Percentiles rank a stretch among this genome's conserved stretches.
phyloP scores from a whole-genome alignment of 169 alveolate species.

The Cytauxzoon felis region DNA sequence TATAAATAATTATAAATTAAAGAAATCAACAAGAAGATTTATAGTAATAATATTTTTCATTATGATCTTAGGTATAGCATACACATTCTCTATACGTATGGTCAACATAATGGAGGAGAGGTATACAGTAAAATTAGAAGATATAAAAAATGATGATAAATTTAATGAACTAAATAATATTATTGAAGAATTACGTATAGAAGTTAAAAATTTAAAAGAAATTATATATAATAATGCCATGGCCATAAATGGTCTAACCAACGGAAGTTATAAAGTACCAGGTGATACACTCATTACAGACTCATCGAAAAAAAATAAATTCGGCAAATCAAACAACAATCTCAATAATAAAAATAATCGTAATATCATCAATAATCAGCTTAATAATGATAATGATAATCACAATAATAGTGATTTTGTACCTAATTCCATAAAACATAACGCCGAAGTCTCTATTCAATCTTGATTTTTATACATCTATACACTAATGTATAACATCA shows the following conservation, averaged over 20 bases:
- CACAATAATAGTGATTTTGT: slow-evolving; percentile 1
- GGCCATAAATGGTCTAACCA: slow-evolving; percentile 52
- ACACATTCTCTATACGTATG: neutral
- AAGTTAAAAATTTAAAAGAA: slow-evolving; percentile 45
- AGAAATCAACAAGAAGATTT: neutral
- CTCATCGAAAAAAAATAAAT: slow-evolving; percentile 29
- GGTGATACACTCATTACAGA: slow-evolving; percentile 49
- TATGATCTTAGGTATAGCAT: neutral
- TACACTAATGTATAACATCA: no score
- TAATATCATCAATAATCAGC: slow-evolving; percentile 1
- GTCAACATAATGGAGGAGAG: slow-evolving; percentile 5
- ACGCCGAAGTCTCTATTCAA: slow-evolving; percentile 10
- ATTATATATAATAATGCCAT: slow-evolving; percentile 37
- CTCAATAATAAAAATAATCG: neutral
- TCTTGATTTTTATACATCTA: no score
- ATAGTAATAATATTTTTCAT: neutral
- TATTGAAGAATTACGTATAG: slow-evolving; percentile 20
- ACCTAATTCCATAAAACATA: slow-evolving; percentile 5
- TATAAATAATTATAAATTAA: no score
- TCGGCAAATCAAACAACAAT: slow-evolving; percentile 28
- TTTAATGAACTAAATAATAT: slow-evolving; percentile 5
- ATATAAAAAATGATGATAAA: neutral
- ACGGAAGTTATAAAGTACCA: slow-evolving; percentile 43
- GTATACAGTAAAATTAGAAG: neutral
- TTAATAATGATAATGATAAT: neutral